Percentiles rank a stretch among this genome's conserved stretches.
Evolutionary conservation across 2,329 filamentous ascomycete species (phyloP).

Genomic region (Colletotrichum paranaense): DNA sequence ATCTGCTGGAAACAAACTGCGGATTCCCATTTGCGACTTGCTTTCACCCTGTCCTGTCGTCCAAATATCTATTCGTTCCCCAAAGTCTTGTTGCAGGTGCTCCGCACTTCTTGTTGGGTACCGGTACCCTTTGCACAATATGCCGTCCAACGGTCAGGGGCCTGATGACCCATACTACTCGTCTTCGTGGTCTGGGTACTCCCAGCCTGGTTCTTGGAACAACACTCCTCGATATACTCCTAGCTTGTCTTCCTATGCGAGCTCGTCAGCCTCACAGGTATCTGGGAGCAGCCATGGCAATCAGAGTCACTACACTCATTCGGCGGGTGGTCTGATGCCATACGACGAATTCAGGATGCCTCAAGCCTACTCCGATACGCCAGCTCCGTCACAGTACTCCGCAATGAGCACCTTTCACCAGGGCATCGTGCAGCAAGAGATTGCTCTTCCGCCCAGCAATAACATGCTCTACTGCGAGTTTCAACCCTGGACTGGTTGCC

Average conservation of each 20-base stretch:
- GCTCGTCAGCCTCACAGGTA: constrained; percentile 13
- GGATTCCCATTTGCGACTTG: neutral
- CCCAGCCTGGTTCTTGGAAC: neutral
- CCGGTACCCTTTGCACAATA: neutral
- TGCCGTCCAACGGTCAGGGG: neutral
- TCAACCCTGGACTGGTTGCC: constrained; percentile 48
- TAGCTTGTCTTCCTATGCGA: neutral
- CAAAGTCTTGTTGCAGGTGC: neutral
- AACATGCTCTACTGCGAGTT: constrained; percentile 59
- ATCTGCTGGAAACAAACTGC: neutral
- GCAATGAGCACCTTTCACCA: constrained; percentile 24
- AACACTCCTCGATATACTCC: neutral
- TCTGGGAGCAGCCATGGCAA: constrained; percentile 1
- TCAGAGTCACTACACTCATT: constrained; percentile 21
- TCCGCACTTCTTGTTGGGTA: neutral
- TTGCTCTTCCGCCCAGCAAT: constrained; percentile 20
- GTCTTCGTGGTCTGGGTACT: neutral
- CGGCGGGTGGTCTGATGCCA: neutral
- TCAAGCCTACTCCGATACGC: constrained; percentile 35
- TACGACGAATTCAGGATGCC: constrained; percentile 1
- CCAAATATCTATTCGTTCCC: neutral
- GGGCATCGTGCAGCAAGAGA: neutral
- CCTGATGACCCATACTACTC: neutral
- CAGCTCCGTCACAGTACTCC: constrained; percentile 38
- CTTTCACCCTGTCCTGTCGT: neutral